Evolutionary conservation across 2,329 filamentous ascomycete genomes (phyloP), one percentile per base, ranked within the genome.

Genomic region (Pyrenophora graminea): DNA sequence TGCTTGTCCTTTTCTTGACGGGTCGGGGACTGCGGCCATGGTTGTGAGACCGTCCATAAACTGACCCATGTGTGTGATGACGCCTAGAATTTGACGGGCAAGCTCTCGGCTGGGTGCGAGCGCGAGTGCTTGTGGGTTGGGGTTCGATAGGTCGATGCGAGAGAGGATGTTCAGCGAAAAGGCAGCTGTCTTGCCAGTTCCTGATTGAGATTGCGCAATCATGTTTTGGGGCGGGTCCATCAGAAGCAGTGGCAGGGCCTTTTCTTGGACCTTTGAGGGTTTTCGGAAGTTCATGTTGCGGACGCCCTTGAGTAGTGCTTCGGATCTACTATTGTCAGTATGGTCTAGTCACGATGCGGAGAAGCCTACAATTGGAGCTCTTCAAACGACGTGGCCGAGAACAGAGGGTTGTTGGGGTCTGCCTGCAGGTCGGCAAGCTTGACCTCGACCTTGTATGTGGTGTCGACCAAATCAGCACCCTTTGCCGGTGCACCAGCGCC

Each of bases 141-240:
- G 81, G 58, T 83, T 81, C 44, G 69, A 79, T 51, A 92, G 83
- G 68, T 99, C 91, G 69, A 97, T 77, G 57, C 94, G 90, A 51
- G 89, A 89, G 34, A 99, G 82, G 54, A 96, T 89, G 55, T 96
- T 96, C 56, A 96, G 87, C 39, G 94, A 90, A 73, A 99, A 99
- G 18, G 94, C 94, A 17, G 92, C 94, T 0, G 94, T 99, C 80
- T 99, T 99, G 69, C 94, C 94, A 17, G 94, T 99, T 64, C 94
- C 94, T 2, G 94, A 99, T 75, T 99, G 94, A n/a, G 94, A 99
- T 76, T 99, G 94, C 3, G 92, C 94, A 69, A 99, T 93, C 83
- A 99, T 89, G 76, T 97, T 97, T 59, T 82, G 82, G 0, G 93
- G 88, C n/a, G 94, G 93, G 69, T 96, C 81, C 64, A 83, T 79